phyloP scores from a whole-genome alignment of 164 flowering plant species.

The Nelumbo lutea region DNA sequence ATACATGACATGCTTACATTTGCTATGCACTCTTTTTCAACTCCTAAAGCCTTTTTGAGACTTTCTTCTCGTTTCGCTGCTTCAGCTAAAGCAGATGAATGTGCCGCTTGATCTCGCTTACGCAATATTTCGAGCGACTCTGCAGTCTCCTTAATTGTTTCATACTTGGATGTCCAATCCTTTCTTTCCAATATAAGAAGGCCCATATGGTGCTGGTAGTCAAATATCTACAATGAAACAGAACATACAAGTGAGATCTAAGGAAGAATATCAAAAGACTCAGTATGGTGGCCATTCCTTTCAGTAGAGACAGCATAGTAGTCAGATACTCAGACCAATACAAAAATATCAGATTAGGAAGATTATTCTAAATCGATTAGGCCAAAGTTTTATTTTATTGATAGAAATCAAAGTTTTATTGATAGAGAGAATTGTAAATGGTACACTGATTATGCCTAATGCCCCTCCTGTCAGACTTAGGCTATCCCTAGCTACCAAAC shows the following conservation, averaged over 20 bases:
- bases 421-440: too few species aligned
- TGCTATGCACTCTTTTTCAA: slow-evolving; percentile 76
- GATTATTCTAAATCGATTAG: too few species aligned
- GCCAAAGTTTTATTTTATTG: too few species aligned
- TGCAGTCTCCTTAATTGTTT: slow-evolving; percentile 49
- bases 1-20: slow-evolving; percentile 46
- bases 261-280: background rate
- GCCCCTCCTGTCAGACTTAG: too few species aligned
- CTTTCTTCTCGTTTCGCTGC: slow-evolving; percentile 72
- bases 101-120: slow-evolving; percentile 59
- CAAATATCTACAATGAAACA: slow-evolving; percentile 46
- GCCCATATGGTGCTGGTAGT: slow-evolving; percentile 90
- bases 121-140: slow-evolving; percentile 46
- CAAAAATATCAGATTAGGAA: too few species aligned
- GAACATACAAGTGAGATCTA: background rate
- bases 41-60: slow-evolving; percentile 68
- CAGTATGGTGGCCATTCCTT: too few species aligned
- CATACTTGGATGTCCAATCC: slow-evolving; percentile 68
- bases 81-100: slow-evolving; percentile 61
- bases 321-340: too few species aligned
- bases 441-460: too few species aligned
- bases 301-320: too few species aligned
- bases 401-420: too few species aligned
- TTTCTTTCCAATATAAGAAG: slow-evolving; percentile 84
- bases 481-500: too few species aligned